phyloP scores from a whole-genome alignment of 257 asterid species.

The Penstemon davidsonii region DNA sequence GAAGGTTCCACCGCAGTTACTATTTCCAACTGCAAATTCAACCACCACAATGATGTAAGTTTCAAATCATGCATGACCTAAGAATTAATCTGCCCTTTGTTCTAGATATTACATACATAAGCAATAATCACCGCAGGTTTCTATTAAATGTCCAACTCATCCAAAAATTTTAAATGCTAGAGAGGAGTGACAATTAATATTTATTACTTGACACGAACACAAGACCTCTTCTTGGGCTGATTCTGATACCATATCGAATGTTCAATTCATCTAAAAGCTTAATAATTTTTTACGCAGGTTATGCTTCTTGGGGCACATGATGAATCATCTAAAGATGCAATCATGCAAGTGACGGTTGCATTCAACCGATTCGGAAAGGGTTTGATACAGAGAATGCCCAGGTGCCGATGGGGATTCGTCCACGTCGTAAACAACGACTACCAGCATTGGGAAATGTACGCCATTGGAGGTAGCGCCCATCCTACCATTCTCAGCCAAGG shows the following conservation, averaged over 20 bases:
- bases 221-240: too few species aligned
- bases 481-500: conserved; percentile 92
- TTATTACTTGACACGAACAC: too few species aligned
- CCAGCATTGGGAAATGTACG: conserved; percentile 70
- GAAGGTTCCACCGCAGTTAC: conserved; percentile 88
- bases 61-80: neutral
- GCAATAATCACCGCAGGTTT: too few species aligned
- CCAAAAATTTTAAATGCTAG: too few species aligned
- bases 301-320: conserved; percentile 84
- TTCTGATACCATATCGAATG: too few species aligned
- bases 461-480: conserved; percentile 76
- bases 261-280: too few species aligned
- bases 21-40: conserved; percentile 86
- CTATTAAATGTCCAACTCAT: too few species aligned
- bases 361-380: conserved; percentile 73
- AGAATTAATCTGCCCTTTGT: neutral
- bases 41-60: conserved; percentile 74
- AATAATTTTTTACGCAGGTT: conserved; percentile 43
- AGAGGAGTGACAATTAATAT: too few species aligned
- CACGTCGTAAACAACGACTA: conserved; percentile 83
- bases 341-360: conserved; percentile 81
- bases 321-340: conserved; percentile 38
- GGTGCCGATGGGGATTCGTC: conserved; percentile 83
- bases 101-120: too few species aligned
- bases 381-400: conserved; percentile 79